Evolutionary conservation across 371 early-diverging fungal genomes (phyloP), one percentile per base, ranked within the genome.

Genomic region (Umbelopsis sp.): DNA sequence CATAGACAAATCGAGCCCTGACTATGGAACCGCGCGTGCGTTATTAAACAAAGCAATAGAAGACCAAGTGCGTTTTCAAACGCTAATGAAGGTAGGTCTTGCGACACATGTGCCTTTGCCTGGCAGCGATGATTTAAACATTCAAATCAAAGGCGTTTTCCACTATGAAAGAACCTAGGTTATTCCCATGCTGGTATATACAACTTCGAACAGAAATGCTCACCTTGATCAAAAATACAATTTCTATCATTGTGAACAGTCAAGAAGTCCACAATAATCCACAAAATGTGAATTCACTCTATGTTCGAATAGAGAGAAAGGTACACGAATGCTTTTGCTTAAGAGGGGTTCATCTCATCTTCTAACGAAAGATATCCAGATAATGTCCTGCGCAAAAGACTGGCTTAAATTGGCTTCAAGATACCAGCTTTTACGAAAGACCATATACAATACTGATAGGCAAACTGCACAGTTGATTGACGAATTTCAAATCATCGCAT

Each of bases 191-290:
- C 6, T 75, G 79, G 74, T 80, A 73, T 66, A 65, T 77, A 25
- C 77, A 76, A 24, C 50, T 80, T 12, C 73, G 83, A 7, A 77
- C 79, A 75, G 79, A 82, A 25, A 73, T 76, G 68, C 57, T 79
- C 20, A 66, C 63, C 35, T 52, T 66, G 0, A 67, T 79, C 16
- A 70, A 76, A 37, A 62, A 63, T 7, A 50, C 72, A 41, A 6
- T 73, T 22, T 63, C 48, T 24, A n/a, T 41, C 25, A 50, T 68
- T 1, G 38, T 69, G 44, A 50, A 51, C 9, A 45, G 63, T n/a
- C n/a, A 71, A 8, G 16, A 51, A 37, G 18, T 35, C 16, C 44
- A 57, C 10, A 22, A 14, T 4, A 22, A 48, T 16, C 16, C 20
- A 7, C 18, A 25, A 16, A 57, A 50, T 20, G 10, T 10, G 14